Percentiles rank a stretch among this genome's conserved stretches.
phyloP scores from a whole-genome alignment of 2,329 filamentous ascomycete species.

The Trichoderma citrinoviride region DNA sequence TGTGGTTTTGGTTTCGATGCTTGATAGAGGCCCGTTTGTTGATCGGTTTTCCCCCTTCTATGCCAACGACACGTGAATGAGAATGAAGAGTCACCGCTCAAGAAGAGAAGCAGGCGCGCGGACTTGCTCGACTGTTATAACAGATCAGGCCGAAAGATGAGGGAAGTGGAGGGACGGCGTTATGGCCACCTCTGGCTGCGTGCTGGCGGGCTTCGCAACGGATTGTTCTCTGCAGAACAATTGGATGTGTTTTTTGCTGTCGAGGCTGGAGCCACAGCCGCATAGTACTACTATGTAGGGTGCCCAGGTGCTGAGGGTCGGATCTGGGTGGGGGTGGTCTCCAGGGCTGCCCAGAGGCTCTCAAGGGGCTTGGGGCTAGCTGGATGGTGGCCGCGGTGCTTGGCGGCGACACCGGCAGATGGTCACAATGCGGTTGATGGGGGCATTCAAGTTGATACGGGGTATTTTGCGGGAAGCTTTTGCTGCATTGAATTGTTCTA shows the following conservation, averaged over 20 bases:
- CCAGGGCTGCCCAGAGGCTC: neutral
- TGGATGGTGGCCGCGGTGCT: neutral
- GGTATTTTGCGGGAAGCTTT: no score
- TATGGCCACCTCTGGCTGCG: neutral
- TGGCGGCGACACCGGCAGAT: neutral
- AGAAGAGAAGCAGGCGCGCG: neutral
- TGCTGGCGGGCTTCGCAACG: neutral
- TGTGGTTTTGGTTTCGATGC: no score
- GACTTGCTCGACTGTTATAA: neutral
- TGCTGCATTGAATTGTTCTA: neutral
- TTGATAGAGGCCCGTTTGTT: no score
- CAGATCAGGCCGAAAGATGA: neutral
- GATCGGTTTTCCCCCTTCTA: no score
- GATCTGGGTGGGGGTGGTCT: neutral
- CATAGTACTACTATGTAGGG: no score
- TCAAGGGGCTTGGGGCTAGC: conserved; percentile 7
- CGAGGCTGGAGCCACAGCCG: neutral
- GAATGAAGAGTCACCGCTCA: neutral
- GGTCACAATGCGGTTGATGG: neutral
- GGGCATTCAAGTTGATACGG: no score
- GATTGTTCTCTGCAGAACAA: conserved; percentile 6
- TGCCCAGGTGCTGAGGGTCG: neutral
- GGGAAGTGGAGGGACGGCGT: no score
- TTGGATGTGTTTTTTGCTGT: neutral
- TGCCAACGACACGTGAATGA: neutral